phyloP scores from a whole-genome alignment of 176 grass and related monocot genomes.

The Aegilops sharonensis region DNA sequence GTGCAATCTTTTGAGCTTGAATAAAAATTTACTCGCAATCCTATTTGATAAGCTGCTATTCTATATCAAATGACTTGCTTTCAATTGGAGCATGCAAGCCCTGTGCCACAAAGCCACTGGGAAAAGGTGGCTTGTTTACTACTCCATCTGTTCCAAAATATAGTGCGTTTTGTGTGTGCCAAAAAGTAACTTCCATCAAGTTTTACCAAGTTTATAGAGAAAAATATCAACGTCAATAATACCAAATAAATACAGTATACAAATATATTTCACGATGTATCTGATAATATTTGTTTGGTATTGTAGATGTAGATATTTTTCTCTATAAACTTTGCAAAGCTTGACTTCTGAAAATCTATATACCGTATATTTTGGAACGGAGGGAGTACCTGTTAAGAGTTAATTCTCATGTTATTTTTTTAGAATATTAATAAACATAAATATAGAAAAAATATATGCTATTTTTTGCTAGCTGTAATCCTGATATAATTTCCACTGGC shows the following conservation, averaged over 20 bases:
- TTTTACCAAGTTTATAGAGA: not conserved
- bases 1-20: conserved; percentile 13
- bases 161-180: not conserved
- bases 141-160: not conserved
- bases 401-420: conserved; percentile 3
- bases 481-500: not conserved
- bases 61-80: conserved; percentile 16
- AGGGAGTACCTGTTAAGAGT: conserved; percentile 5
- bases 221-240: not conserved
- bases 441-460: not conserved
- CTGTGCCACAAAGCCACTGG: not conserved
- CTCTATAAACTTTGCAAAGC: too few relatives aligned
- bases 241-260: too few relatives aligned
- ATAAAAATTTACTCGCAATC: not conserved
- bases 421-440: not conserved
- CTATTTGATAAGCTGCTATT: conserved; percentile 13
- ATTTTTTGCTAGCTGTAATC: conserved; percentile 38
- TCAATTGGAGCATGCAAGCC: not conserved
- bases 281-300: too few relatives aligned
- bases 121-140: conserved; percentile 9
- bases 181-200: not conserved
- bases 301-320: too few relatives aligned
- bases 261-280: too few relatives aligned
- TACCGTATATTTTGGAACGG: not conserved
- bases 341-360: too few relatives aligned